Percentiles rank a stretch among this genome's conserved stretches.
Conservation (phyloP, 495 filamentous ascomycete genomes). For the Alectoria sarmentosa region DNA sequence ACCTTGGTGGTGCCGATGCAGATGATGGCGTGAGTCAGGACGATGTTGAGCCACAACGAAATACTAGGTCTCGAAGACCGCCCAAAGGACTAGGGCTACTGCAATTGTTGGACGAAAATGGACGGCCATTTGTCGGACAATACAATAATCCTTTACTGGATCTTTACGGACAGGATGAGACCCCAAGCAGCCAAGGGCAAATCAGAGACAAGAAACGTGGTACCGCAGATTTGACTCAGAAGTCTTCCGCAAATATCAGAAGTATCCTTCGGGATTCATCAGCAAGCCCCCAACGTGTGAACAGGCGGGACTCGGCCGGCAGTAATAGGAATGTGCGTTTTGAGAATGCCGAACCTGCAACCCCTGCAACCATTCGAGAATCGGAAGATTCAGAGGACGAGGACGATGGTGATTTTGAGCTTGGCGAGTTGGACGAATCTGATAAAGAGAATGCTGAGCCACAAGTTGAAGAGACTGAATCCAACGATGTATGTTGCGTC, state of each 20-base stretch:
- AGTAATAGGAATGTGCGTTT: constrained; percentile 27
- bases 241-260: not conserved
- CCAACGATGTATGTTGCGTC: constrained; percentile 16
- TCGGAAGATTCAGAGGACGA: constrained; percentile 33
- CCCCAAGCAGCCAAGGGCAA: constrained; percentile 12
- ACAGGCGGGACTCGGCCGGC: constrained; percentile 17
- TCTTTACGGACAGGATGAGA: constrained; percentile 18
- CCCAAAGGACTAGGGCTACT: constrained; percentile 19
- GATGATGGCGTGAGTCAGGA: not conserved
- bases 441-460: constrained; percentile 28
- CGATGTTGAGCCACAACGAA: constrained; percentile 12
- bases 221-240: not conserved
- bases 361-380: constrained; percentile 28
- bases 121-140: constrained; percentile 28
- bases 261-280: constrained; percentile 14
- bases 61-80: constrained; percentile 12
- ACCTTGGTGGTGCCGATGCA: constrained; percentile 23
- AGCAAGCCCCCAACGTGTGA: constrained; percentile 10
- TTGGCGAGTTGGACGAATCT: constrained; percentile 21
- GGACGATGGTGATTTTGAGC: constrained; percentile 27
- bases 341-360: constrained; percentile 26
- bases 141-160: constrained; percentile 31
- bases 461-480: constrained; percentile 9
- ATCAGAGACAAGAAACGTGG: constrained; percentile 14
- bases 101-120: constrained; percentile 31